Conservation (phyloP, 2,329 filamentous ascomycete genomes). For the Diaporthe amygdali region DNA sequence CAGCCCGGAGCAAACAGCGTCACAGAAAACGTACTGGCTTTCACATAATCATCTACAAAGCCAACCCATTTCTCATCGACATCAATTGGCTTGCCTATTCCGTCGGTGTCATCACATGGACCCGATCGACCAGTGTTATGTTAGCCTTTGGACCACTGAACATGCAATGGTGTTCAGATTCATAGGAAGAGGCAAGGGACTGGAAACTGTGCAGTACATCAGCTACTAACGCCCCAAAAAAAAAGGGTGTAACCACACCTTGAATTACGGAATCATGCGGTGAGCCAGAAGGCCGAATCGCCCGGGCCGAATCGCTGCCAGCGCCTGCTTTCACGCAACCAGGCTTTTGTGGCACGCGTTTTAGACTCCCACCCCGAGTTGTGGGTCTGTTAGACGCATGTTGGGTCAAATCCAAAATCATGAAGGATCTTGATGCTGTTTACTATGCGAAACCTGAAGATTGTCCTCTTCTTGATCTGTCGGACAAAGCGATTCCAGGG, state of each 20-base stretch:
- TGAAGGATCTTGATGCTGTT: not conserved
- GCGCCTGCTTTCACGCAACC: too few species aligned
- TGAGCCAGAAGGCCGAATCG: too few species aligned
- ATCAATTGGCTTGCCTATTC: not conserved
- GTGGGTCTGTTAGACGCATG: not conserved
- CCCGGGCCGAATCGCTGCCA: too few species aligned
- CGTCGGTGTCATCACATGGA: constrained; percentile 6
- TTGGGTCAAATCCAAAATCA: not conserved
- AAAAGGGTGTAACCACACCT: too few species aligned
- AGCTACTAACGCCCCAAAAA: not conserved
- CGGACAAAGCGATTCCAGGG: too few species aligned
- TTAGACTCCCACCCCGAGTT: too few species aligned
- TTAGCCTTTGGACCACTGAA: not conserved
- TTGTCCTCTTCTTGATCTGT: not conserved
- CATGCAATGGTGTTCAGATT: not conserved
- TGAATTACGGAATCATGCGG: too few species aligned
- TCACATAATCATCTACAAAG: not conserved
- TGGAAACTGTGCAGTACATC: not conserved
- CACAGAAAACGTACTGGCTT: not conserved
- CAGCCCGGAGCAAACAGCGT: not conserved
- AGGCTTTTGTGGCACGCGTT: too few species aligned
- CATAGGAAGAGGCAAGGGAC: not conserved
- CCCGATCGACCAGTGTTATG: not conserved
- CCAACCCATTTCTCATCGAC: not conserved
- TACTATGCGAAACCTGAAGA: not conserved